These are phyloP conservation scores for Lentinula guzmanii DNA, from an alignment of 768 basidiomycete species.

Conservation along the genomic window DNA sequence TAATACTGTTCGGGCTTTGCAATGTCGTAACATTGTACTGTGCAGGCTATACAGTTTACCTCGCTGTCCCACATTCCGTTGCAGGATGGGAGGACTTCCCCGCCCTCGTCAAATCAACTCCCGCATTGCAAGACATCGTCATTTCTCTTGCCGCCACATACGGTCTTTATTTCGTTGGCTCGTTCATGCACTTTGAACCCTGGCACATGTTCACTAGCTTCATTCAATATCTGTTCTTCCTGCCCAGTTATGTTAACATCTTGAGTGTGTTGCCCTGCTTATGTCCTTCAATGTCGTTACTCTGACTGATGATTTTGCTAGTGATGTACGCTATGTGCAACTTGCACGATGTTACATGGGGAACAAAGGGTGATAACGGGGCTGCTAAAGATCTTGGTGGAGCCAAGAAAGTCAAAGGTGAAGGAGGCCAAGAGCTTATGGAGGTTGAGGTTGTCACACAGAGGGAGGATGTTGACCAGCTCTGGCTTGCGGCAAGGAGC, in stretches of 20 bases:
- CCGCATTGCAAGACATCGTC: conserved; percentile 78
- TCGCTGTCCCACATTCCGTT: conserved; percentile 71
- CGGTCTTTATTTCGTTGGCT: conserved; percentile 80
- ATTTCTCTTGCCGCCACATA: conserved; percentile 75
- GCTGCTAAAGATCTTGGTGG: conserved; percentile 83
- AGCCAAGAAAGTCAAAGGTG: conserved; percentile 83
- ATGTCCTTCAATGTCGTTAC: neutral
- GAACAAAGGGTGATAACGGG: conserved; percentile 89
- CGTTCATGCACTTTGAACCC: conserved; percentile 86
- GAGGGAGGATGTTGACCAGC: conserved; percentile 80
- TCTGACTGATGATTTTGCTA: conserved; percentile 11
- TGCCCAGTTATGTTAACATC: conserved; percentile 80
- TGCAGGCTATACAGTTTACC: conserved; percentile 86
- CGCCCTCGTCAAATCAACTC: conserved; percentile 56
- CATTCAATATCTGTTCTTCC: conserved; percentile 85
- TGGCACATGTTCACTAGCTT: conserved; percentile 98
- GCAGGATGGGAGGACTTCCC: conserved; percentile 71
- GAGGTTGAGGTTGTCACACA: conserved; percentile 81
- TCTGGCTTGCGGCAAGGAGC: conserved; percentile 75
- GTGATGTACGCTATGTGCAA: conserved; percentile 97
- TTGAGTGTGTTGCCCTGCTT: conserved; percentile 41
- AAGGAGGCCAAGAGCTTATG: conserved; percentile 80
- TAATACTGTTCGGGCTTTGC: conserved; percentile 74
- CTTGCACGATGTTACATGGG: conserved; percentile 80
- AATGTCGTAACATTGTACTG: conserved; percentile 82